These are phyloP conservation scores for Haematococcus lacustris DNA, from an alignment of 139 green algal genomes.

Conservation along the genomic window DNA sequence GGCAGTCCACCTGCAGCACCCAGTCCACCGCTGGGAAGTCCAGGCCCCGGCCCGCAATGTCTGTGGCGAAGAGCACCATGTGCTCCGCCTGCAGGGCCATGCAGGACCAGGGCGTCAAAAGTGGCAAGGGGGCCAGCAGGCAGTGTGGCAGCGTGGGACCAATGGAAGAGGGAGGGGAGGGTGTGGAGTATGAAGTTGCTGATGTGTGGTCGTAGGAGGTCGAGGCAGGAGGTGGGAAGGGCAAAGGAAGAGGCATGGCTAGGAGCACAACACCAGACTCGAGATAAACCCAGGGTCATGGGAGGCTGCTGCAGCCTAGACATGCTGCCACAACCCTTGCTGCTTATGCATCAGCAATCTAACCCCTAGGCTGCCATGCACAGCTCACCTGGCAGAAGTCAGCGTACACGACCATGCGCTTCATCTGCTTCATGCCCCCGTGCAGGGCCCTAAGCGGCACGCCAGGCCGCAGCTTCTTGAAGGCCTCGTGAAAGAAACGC, in stretches of 20 bases:
- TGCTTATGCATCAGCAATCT: too few species aligned
- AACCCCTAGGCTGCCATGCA: too few species aligned
- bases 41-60: slow-evolving; percentile 83
- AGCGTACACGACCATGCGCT: slow-evolving; percentile 78
- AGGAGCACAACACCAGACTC: too few species aligned
- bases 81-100: slow-evolving; percentile 7
- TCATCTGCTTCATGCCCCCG: slow-evolving; percentile 92
- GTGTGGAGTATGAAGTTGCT: too few species aligned
- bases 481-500: slow-evolving; percentile 87
- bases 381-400: slow-evolving; percentile 60
- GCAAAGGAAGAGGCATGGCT: too few species aligned
- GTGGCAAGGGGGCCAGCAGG: background rate
- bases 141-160: background rate
- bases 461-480: slow-evolving; percentile 84
- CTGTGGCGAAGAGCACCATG: slow-evolving; percentile 87
- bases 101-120: background rate
- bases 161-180: background rate
- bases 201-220: too few species aligned
- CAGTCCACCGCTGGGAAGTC: slow-evolving; percentile 91
- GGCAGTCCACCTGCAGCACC: slow-evolving; percentile 90
- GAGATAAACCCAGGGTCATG: too few species aligned
- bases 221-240: too few species aligned
- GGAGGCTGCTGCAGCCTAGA: too few species aligned
- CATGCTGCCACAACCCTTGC: background rate
- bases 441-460: slow-evolving; percentile 83